Evolutionary conservation across 2,329 filamentous ascomycete species (phyloP), one percentile per base, ranked within the genome.

Genomic region (Penicillium sp.): DNA sequence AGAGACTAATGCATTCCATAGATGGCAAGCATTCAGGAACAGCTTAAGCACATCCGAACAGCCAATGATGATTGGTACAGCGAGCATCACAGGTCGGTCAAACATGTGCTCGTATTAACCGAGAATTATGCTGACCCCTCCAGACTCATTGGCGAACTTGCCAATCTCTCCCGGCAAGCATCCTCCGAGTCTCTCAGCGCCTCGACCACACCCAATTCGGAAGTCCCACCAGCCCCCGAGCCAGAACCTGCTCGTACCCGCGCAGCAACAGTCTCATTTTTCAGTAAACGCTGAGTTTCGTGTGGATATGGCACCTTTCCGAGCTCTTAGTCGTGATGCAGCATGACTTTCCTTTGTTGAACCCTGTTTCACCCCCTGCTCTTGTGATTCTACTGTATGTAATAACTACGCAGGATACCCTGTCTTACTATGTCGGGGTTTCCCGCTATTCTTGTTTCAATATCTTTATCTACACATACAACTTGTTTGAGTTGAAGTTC

Each of bases 21-120:
- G 72, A 74, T 79, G 72, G 77, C 77, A 54, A 78, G 76, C 68
- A 77, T 77, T 59, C 68, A 73, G 72, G 68, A 78, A 64, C 70
- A 78, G 69, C 68, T 77, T 73, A 73, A 75, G 56, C 71, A 78
- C 62, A 72, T 79, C 64, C 68, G 76, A 60, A 70, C 70, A 42
- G 66, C 76, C 44, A 77, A 72, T 60, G 75, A 77, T 54, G 75
- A 74, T 57, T 75, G 75, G 69, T 69, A 75, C 38, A 72, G 74
- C 54, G 75, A 77, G 51, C 71, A 78, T 58, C 64, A 63, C 57
- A 74, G 72, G 75, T 77, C 52, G 60, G 71, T 62, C 12, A 21
- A 21, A 32, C n/a, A 12, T 38, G 27, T 15, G 15, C n/a, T 25
- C 16, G 15, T 25, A 16, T 47, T 12, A 8, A 23, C 18, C 6